Percentiles rank a stretch among this genome's conserved stretches.
phyloP scores from a whole-genome alignment of 2,329 filamentous ascomycete genomes.

The Epicoccum sorghinum region DNA sequence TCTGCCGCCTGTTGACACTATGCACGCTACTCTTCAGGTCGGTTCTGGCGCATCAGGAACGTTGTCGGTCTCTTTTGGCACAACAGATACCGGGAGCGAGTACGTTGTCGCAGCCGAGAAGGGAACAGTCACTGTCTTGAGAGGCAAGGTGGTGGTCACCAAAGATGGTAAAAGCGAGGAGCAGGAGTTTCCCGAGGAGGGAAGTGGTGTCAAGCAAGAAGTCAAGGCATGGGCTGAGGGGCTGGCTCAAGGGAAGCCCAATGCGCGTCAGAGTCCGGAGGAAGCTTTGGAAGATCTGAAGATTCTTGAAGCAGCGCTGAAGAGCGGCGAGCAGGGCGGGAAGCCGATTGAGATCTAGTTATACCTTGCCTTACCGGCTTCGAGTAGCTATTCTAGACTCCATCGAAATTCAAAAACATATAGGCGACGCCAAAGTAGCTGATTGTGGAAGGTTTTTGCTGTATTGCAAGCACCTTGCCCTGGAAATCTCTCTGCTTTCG shows the following conservation, averaged over 20 bases:
- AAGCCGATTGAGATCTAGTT: conserved; percentile 29
- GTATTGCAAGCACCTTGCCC: too few species aligned
- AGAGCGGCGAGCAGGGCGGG: conserved; percentile 49
- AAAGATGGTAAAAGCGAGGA: conserved; percentile 37
- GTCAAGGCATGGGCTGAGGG: conserved; percentile 66
- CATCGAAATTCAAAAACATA: too few species aligned
- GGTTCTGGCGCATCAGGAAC: conserved; percentile 62
- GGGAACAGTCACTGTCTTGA: conserved; percentile 59
- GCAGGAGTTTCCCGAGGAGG: conserved; percentile 56
- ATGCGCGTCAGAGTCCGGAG: conserved; percentile 61
- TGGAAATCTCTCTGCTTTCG: too few species aligned
- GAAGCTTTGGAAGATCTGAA: conserved; percentile 67
- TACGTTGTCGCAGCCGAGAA: conserved; percentile 64
- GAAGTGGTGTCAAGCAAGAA: conserved; percentile 64
- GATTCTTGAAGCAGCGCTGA: conserved; percentile 54
- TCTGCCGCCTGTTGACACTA: conserved; percentile 70
- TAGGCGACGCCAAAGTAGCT: too few species aligned
- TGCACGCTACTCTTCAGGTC: conserved; percentile 64
- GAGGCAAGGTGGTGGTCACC: conserved; percentile 50
- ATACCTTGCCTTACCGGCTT: too few species aligned
- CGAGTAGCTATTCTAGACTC: too few species aligned
- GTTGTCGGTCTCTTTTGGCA: conserved; percentile 64
- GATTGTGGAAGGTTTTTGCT: too few species aligned
- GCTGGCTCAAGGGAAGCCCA: conserved; percentile 54
- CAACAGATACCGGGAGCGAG: conserved; percentile 60